Conservation (phyloP, 139 green algal species). For the Tetraselmis striata region DNA sequence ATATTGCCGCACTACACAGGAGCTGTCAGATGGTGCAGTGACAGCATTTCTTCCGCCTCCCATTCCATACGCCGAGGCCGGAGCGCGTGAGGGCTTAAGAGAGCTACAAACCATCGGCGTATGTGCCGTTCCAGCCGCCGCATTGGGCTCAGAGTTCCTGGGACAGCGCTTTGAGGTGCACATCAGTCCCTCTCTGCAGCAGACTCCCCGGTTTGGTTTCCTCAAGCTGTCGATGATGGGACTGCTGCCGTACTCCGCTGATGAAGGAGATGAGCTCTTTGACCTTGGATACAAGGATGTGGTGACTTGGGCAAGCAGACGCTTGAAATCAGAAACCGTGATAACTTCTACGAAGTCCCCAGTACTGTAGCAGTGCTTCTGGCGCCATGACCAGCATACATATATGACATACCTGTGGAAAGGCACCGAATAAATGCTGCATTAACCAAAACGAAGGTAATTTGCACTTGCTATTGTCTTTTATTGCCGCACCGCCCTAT, state of each 20-base stretch:
- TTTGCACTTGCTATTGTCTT: too few species aligned
- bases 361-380: too few species aligned
- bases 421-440: too few species aligned
- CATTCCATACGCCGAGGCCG: not conserved
- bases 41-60: not conserved
- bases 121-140: not conserved
- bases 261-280: not conserved
- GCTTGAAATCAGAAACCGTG: too few species aligned
- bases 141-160: not conserved
- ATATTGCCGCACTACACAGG: too few species aligned
- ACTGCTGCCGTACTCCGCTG: not conserved
- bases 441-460: too few species aligned
- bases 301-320: not conserved
- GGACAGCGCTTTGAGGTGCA: not conserved
- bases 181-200: not conserved
- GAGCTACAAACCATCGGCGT: not conserved
- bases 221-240: not conserved
- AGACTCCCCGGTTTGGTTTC: not conserved
- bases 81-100: not conserved
- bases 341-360: too few species aligned
- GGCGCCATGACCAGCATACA: too few species aligned
- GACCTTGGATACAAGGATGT: not conserved
- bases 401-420: too few species aligned
- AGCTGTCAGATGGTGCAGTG: not conserved
- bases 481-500: too few species aligned